Percentiles rank a stretch among this genome's conserved stretches.
phyloP scores from a whole-genome alignment of 75 land plant species.

The Ceratopteris richardii region DNA sequence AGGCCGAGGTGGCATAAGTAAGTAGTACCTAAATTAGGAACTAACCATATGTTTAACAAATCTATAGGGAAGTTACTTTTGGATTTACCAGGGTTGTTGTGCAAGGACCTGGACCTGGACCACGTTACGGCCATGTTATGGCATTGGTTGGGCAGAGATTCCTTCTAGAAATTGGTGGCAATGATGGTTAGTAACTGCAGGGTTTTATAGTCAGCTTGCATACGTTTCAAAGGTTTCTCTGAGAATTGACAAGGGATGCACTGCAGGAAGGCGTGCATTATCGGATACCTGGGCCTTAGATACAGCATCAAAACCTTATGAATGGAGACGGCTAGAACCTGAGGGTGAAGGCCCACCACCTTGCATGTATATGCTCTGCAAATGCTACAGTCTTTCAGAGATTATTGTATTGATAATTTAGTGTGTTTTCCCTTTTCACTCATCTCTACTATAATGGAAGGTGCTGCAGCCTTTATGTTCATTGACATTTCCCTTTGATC shows the following conservation, averaged over 20 bases:
- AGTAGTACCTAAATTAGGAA: not conserved
- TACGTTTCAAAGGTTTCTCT: not conserved
- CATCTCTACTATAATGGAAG: not conserved
- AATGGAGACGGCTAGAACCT: slow-evolving; percentile 94
- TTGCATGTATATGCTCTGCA: slow-evolving; percentile 62
- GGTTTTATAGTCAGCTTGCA: not conserved
- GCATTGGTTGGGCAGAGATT: slow-evolving; percentile 92
- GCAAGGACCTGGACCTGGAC: slow-evolving; percentile 97
- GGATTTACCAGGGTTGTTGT: slow-evolving; percentile 67
- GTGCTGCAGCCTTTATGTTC: not conserved
- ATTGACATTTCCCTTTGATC: not conserved
- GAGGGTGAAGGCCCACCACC: slow-evolving; percentile 99
- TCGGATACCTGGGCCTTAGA: slow-evolving; percentile 99
- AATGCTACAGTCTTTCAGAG: not conserved
- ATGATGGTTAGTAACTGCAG: slow-evolving; percentile 66
- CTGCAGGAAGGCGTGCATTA: slow-evolving; percentile 94
- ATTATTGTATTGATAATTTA: not conserved
- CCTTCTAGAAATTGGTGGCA: slow-evolving; percentile 89
- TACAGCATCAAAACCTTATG: slow-evolving; percentile 97
- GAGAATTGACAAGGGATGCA: not conserved
- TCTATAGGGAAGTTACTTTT: too few species aligned
- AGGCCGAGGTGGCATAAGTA: slow-evolving; percentile 98
- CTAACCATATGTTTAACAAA: not conserved
- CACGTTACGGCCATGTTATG: slow-evolving; percentile 99
- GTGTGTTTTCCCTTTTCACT: not conserved